Conservation (phyloP, 1,284 basidiomycete genomes). For the Meripilus lineatus region DNA sequence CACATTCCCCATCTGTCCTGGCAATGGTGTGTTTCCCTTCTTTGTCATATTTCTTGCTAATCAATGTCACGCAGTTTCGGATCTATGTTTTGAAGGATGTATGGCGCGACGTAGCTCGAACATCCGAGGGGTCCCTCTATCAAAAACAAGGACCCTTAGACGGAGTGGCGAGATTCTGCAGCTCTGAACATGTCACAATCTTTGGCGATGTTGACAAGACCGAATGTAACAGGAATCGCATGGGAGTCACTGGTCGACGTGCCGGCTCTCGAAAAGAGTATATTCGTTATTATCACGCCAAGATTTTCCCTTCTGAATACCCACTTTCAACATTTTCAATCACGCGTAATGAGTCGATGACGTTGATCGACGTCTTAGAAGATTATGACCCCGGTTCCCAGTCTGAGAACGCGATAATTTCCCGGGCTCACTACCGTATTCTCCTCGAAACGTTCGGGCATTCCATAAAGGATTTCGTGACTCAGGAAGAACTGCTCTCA, state of each 20-base stretch:
- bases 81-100: neutral
- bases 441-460: neutral
- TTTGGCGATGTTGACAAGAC: neutral
- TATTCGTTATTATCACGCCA: too few species aligned
- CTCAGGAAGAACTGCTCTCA: neutral
- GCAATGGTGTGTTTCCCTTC: neutral
- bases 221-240: neutral
- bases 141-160: neutral
- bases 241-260: neutral
- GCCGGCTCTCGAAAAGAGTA: too few species aligned
- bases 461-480: neutral
- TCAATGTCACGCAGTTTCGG: neutral
- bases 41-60: neutral
- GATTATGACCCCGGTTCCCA: neutral
- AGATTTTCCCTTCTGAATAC: neutral
- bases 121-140: neutral
- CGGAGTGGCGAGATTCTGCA: neutral
- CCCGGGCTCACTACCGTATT: neutral
- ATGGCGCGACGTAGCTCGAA: neutral
- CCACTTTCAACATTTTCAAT: neutral
- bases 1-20: too few species aligned
- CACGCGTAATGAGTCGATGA: neutral
- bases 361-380: neutral
- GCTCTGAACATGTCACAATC: neutral
- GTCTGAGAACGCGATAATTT: neutral